phyloP scores from a whole-genome alignment of 768 basidiomycete genomes.

The Suillus variegatus region DNA sequence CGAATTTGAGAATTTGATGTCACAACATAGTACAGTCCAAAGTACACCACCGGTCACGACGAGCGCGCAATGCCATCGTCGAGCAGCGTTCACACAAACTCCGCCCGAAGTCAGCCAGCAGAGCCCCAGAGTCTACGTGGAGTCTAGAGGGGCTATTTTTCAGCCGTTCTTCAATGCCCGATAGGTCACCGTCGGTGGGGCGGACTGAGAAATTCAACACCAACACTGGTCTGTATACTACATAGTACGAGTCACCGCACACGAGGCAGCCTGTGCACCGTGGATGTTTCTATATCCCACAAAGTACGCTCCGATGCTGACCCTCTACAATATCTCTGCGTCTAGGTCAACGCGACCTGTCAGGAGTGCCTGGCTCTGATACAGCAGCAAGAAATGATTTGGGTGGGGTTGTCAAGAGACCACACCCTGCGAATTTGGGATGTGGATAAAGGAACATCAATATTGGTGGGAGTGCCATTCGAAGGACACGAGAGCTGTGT shows the following conservation, averaged over 20 bases:
- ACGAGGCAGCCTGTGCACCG: background rate
- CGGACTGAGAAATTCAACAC: background rate
- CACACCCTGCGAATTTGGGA: background rate
- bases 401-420: background rate
- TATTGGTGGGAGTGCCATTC: background rate
- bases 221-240: background rate
- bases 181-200: background rate
- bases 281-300: background rate
- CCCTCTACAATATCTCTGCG: background rate
- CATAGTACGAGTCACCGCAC: background rate
- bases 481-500: constrained; percentile 3
- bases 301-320: background rate
- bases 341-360: background rate
- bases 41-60: too few species aligned
- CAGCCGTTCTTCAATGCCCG: too few species aligned
- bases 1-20: too few species aligned
- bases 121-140: too few species aligned
- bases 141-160: too few species aligned
- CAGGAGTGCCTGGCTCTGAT: background rate
- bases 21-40: too few species aligned
- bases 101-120: too few species aligned
- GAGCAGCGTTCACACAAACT: too few species aligned
- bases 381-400: background rate
- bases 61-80: too few species aligned
- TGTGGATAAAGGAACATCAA: background rate